phyloP scores from a whole-genome alignment of 371 early-diverging fungal genomes.

The Syncephalastrum racemosum region DNA sequence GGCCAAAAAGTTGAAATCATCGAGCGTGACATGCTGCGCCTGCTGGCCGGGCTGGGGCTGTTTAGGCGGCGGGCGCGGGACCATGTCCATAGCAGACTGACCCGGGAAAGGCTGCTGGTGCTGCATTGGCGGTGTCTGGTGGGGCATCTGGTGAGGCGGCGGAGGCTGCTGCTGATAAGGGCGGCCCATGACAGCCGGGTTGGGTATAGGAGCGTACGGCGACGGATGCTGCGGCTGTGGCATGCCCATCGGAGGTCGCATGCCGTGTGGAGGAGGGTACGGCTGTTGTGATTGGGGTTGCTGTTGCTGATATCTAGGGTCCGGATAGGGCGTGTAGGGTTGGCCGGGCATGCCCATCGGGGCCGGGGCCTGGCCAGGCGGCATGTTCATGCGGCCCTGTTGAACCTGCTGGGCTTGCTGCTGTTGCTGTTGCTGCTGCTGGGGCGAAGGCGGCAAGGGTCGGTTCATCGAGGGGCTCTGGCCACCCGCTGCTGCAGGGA shows the following conservation, averaged over 20 bases:
- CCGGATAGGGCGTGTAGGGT: constrained; percentile 6
- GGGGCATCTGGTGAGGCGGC: constrained; percentile 8
- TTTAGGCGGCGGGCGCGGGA: constrained; percentile 20
- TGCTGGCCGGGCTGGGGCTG: constrained; percentile 10
- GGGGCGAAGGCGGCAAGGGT: constrained; percentile 6
- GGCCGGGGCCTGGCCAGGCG: constrained; percentile 3
- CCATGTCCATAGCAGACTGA: constrained; percentile 11
- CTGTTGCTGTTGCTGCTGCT: not conserved
- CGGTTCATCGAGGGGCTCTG: constrained; percentile 18
- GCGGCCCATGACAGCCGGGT: constrained; percentile 18
- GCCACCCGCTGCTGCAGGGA: constrained; percentile 10
- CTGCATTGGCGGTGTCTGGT: constrained; percentile 5
- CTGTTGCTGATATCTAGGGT: constrained; percentile 11
- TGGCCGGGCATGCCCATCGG: constrained; percentile 1
- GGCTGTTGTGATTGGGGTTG: constrained; percentile 25
- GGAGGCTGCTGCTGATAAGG: constrained; percentile 7
- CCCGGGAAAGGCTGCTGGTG: constrained; percentile 9
- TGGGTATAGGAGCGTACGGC: constrained; percentile 24
- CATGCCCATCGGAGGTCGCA: constrained; percentile 10
- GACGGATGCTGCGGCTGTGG: constrained; percentile 7
- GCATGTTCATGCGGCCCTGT: constrained; percentile 10
- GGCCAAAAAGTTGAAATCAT: constrained; percentile 91
- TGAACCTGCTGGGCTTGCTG: too few relatives aligned
- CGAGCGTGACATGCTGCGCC: constrained; percentile 40
- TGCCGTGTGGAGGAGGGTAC: constrained; percentile 16